Conservation (phyloP, 441 rosid genomes). For the Mallotus japonicus region DNA sequence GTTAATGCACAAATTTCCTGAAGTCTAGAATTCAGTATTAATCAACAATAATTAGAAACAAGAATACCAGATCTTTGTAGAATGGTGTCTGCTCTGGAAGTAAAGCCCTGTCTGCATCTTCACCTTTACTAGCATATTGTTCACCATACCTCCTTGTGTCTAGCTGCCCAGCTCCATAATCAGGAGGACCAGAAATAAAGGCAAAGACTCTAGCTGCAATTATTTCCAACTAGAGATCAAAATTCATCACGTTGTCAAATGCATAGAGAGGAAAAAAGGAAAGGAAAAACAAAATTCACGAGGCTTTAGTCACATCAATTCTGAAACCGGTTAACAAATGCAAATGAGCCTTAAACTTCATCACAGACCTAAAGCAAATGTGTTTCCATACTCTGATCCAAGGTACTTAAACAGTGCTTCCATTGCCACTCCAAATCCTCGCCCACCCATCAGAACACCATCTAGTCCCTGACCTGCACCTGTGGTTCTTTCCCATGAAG, state of each 20-base stretch:
- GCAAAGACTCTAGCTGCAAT: slow-evolving; percentile 93
- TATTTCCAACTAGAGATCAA: slow-evolving; percentile 25
- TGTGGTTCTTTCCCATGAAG: slow-evolving; percentile 93
- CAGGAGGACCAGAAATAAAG: slow-evolving; percentile 97
- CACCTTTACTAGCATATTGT: slow-evolving; percentile 97
- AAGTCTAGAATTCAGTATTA: slow-evolving; percentile 21
- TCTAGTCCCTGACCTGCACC: slow-evolving; percentile 83
- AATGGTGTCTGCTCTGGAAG: slow-evolving; percentile 98
- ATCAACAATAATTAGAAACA: slow-evolving; percentile 21
- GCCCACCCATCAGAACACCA: slow-evolving; percentile 90
- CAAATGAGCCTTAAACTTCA: slow-evolving; percentile 24
- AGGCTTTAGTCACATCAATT: slow-evolving; percentile 1
- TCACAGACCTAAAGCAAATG: slow-evolving; percentile 83
- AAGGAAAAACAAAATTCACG: slow-evolving; percentile 4
- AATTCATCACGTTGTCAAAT: slow-evolving; percentile 11
- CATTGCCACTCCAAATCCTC: slow-evolving; percentile 98
- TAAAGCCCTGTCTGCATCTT: slow-evolving; percentile 96
- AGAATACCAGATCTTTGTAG: slow-evolving; percentile 83
- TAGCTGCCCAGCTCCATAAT: slow-evolving; percentile 94
- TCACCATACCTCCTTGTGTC: slow-evolving; percentile 98
- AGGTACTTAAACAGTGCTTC: slow-evolving; percentile 87
- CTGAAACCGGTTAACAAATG: background rate
- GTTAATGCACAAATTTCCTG: slow-evolving; percentile 38
- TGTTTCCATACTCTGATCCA: slow-evolving; percentile 94
- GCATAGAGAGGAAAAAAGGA: slow-evolving; percentile 3